phyloP scores from a whole-genome alignment of 306 rosid genomes.

The Corylus heterophylla region DNA sequence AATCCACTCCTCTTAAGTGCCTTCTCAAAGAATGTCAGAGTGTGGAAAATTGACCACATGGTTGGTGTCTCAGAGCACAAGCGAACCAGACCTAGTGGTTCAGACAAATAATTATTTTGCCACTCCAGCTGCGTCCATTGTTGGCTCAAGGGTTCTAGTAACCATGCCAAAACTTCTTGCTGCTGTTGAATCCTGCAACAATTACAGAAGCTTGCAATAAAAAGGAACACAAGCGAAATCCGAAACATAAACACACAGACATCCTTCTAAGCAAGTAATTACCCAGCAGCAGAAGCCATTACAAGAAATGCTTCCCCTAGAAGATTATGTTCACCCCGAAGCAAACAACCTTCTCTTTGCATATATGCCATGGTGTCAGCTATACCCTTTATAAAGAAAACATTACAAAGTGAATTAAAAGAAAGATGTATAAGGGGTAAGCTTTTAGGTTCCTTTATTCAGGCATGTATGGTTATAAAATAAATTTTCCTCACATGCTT shows the following conservation, averaged over 20 bases:
- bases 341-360: slow-evolving; percentile 88
- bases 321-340: slow-evolving; percentile 92
- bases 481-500: neutral
- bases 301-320: slow-evolving; percentile 97
- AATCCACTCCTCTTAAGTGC: slow-evolving; percentile 97
- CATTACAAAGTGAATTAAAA: slow-evolving; percentile 36
- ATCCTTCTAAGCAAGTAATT: slow-evolving; percentile 32
- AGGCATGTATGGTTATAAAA: neutral
- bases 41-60: slow-evolving; percentile 94
- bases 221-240: slow-evolving; percentile 16
- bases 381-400: slow-evolving; percentile 63
- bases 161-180: slow-evolving; percentile 95
- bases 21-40: slow-evolving; percentile 89
- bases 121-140: slow-evolving; percentile 85
- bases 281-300: slow-evolving; percentile 98
- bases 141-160: slow-evolving; percentile 85
- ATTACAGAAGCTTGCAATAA: slow-evolving; percentile 26
- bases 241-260: slow-evolving; percentile 13
- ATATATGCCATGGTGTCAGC: slow-evolving; percentile 86
- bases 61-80: slow-evolving; percentile 70
- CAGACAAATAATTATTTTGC: slow-evolving; percentile 89
- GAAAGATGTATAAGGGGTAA: neutral
- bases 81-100: slow-evolving; percentile 73
- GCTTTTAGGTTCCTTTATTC: neutral
- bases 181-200: slow-evolving; percentile 86